Evolutionary conservation across 2,329 filamentous ascomycete genomes (phyloP).

Genomic region (Clonostachys rhizophaga): DNA sequence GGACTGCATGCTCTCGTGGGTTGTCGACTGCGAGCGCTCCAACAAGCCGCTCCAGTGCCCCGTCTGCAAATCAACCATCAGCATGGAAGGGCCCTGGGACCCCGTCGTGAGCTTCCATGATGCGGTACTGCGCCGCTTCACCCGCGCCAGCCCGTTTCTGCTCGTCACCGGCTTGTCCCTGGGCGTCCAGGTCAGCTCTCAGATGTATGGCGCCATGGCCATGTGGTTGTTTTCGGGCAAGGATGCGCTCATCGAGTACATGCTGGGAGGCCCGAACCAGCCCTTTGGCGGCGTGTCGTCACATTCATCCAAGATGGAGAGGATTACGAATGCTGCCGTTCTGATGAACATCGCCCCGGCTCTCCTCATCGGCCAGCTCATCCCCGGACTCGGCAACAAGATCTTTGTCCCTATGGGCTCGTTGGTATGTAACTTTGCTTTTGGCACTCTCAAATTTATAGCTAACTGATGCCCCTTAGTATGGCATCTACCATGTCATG

Average conservation of each 20-base stretch:
- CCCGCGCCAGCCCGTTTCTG: conserved; percentile 54
- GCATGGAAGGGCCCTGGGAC: conserved; percentile 70
- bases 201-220: conserved; percentile 47
- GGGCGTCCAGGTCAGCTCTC: conserved; percentile 45
- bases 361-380: conserved; percentile 35
- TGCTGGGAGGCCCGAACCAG: conserved; percentile 24
- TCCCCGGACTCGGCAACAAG: conserved; percentile 35
- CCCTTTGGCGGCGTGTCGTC: conserved; percentile 15
- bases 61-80: conserved; percentile 81
- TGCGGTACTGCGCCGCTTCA: conserved; percentile 47
- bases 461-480: conserved; percentile 25
- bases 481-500: conserved; percentile 37
- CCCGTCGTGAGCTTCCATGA: conserved; percentile 65
- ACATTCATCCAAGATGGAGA: conserved; percentile 4
- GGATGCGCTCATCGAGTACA: conserved; percentile 33
- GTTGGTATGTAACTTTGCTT: conserved; percentile 22
- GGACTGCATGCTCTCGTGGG: conserved; percentile 84
- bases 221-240: conserved; percentile 48
- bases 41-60: conserved; percentile 73
- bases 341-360: conserved; percentile 41
- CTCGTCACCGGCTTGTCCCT: conserved; percentile 54
- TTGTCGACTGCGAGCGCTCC: conserved; percentile 76
- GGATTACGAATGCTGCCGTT: conserved; percentile 23
- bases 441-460: not conserved
- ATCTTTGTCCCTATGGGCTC: conserved; percentile 34